Evolutionary conservation across 164 flowering plant species (phyloP).

Genomic region (Aristolochia fimbriata): DNA sequence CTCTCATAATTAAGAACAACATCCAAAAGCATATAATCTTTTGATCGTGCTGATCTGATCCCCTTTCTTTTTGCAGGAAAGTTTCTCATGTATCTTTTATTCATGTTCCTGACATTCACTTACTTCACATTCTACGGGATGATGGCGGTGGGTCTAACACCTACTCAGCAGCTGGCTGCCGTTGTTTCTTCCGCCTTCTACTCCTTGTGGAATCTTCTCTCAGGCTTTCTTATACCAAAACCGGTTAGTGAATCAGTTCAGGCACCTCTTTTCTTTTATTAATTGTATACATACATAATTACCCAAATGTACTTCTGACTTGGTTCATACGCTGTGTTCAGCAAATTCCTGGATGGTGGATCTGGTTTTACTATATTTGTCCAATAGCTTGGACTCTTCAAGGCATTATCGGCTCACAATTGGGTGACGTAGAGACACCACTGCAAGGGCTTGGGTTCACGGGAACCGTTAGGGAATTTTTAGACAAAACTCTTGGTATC

Average conservation of each 20-base stretch:
- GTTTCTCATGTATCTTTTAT: conserved; percentile 49
- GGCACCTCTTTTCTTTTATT: neutral
- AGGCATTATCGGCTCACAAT: conserved; percentile 66
- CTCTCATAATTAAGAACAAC: too few species aligned
- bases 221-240: conserved; percentile 76
- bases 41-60: too few species aligned
- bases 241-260: conserved; percentile 35
- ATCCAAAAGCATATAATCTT: too few species aligned
- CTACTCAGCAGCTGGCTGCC: conserved; percentile 61
- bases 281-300: too few species aligned
- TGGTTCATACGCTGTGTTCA: conserved; percentile 11
- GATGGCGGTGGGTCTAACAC: conserved; percentile 87
- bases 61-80: conserved; percentile 40
- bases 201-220: conserved; percentile 88
- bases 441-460: conserved; percentile 45
- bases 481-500: conserved; percentile 40
- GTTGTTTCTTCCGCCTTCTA: conserved; percentile 79
- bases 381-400: conserved; percentile 79
- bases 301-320: neutral
- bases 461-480: conserved; percentile 58
- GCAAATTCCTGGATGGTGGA: conserved; percentile 85
- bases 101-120: conserved; percentile 80
- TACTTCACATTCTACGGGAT: conserved; percentile 85
- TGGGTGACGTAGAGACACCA: conserved; percentile 59
- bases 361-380: conserved; percentile 76